A percentile compares a stretch with the other conserved stretches of the same genome.
These are phyloP conservation scores for Blumeria graminis DNA, from an alignment of 2,329 filamentous ascomycete species.

Conservation along the genomic window DNA sequence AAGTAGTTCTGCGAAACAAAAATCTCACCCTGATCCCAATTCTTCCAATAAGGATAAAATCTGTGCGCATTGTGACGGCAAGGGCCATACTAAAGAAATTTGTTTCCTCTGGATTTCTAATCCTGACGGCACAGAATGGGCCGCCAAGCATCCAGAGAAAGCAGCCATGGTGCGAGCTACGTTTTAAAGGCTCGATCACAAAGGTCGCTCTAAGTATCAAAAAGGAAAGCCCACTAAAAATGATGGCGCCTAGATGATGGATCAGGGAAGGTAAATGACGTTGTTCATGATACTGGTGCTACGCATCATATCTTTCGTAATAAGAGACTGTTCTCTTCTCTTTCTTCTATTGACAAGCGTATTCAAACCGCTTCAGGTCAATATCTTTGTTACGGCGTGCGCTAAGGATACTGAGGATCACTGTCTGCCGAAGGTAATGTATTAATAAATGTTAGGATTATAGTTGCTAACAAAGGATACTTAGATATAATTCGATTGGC, in stretches of 20 bases:
- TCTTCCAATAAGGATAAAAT: too few relatives aligned
- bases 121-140: neutral
- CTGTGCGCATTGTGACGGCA: neutral
- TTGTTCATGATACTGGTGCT: neutral
- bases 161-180: neutral
- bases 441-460: too few relatives aligned
- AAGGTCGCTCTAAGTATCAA: neutral
- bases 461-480: too few relatives aligned
- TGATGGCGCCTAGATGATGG: neutral
- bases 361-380: neutral
- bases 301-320: neutral
- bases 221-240: neutral
- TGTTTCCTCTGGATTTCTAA: neutral
- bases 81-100: neutral
- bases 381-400: too few relatives aligned
- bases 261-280: neutral
- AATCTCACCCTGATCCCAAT: too few relatives aligned
- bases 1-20: too few relatives aligned
- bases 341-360: neutral
- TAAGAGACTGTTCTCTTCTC: neutral
- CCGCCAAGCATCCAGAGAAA: neutral
- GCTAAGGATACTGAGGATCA: too few relatives aligned
- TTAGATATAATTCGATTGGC: too few relatives aligned
- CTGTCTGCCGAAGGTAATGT: too few relatives aligned
- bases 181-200: neutral